A percentile compares a stretch with the other conserved stretches of the same genome.
These are phyloP conservation scores for Hericium rajendrae DNA, from an alignment of 768 basidiomycete genomes.

Conservation along the genomic window DNA sequence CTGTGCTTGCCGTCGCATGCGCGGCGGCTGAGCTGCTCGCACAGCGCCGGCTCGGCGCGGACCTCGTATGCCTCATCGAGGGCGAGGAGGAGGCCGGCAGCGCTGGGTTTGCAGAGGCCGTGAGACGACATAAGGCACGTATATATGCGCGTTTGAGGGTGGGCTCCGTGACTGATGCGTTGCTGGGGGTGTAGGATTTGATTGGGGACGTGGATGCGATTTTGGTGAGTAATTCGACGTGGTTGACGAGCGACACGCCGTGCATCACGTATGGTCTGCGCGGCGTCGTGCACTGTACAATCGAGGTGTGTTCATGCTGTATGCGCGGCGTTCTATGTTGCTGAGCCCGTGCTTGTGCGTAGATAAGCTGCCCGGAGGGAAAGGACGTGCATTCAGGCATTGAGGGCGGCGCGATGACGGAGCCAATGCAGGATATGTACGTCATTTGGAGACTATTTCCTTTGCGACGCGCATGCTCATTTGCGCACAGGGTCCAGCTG, in stretches of 20 bases:
- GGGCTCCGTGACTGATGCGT: neutral
- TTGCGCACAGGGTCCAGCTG: slow-evolving; percentile 53
- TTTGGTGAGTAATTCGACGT: slow-evolving; percentile 90
- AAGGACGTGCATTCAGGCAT: slow-evolving; percentile 91
- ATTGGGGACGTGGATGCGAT: slow-evolving; percentile 89
- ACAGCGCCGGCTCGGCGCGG: slow-evolving; percentile 65
- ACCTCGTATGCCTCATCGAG: slow-evolving; percentile 86
- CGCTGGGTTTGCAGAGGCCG: slow-evolving; percentile 71
- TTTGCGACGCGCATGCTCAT: neutral
- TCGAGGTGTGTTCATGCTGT: slow-evolving; percentile 40
- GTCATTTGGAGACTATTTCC: slow-evolving; percentile 9
- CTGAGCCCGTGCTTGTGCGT: neutral
- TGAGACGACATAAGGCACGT: slow-evolving; percentile 62
- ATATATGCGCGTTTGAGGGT: neutral
- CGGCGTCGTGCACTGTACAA: slow-evolving; percentile 82
- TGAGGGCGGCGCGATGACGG: slow-evolving; percentile 78
- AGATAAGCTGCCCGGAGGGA: slow-evolving; percentile 55
- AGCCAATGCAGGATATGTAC: slow-evolving; percentile 93
- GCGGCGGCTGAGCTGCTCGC: slow-evolving; percentile 78
- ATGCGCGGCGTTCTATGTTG: neutral
- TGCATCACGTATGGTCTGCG: slow-evolving; percentile 94
- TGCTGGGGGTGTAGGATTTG: slow-evolving; percentile 36
- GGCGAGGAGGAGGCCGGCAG: slow-evolving; percentile 98
- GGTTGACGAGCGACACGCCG: slow-evolving; percentile 87
- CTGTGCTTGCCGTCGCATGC: slow-evolving; percentile 82